Evolutionary conservation across 192 early-diverging fungal species (phyloP).

Genomic region (Mortierella antarctica): DNA sequence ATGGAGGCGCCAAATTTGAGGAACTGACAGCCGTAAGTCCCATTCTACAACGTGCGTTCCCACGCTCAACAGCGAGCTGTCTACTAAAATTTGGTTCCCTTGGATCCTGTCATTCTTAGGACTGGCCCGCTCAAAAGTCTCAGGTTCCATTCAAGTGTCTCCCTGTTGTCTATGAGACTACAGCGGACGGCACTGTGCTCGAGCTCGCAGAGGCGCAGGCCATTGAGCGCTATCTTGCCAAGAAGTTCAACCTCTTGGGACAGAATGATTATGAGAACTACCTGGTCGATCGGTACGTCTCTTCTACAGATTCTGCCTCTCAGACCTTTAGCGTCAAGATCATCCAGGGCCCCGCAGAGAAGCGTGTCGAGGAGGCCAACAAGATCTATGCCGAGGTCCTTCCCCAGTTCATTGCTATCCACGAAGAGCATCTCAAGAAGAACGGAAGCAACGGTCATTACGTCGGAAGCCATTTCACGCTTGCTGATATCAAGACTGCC

Average conservation of each 20-base stretch:
- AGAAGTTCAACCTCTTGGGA: constrained; percentile 33
- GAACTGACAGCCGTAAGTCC: constrained; percentile 34
- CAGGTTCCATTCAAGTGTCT: constrained; percentile 58
- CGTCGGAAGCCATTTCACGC: constrained; percentile 54
- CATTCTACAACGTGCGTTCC: not conserved
- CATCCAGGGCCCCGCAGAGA: constrained; percentile 13
- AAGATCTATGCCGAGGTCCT: constrained; percentile 17
- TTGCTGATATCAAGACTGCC: constrained; percentile 55
- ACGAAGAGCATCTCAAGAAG: constrained; percentile 56
- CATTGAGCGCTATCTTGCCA: constrained; percentile 50
- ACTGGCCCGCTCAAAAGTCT: constrained; percentile 59
- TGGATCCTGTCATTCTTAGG: constrained; percentile 1
- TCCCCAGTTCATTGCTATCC: constrained; percentile 25
- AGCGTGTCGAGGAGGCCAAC: constrained; percentile 32
- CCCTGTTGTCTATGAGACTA: constrained; percentile 60
- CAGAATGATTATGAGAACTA: constrained; percentile 37
- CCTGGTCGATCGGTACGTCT: constrained; percentile 48
- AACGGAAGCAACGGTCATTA: constrained; percentile 69
- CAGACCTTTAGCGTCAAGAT: constrained; percentile 16
- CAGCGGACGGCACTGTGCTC: constrained; percentile 40
- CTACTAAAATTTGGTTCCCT: not conserved
- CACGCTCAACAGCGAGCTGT: too few species aligned
- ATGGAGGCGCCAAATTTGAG: constrained; percentile 21
- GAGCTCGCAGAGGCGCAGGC: constrained; percentile 43
- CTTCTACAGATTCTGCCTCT: constrained; percentile 24